phyloP scores from a whole-genome alignment of 768 basidiomycete genomes.

The Agrocybe praecox region DNA sequence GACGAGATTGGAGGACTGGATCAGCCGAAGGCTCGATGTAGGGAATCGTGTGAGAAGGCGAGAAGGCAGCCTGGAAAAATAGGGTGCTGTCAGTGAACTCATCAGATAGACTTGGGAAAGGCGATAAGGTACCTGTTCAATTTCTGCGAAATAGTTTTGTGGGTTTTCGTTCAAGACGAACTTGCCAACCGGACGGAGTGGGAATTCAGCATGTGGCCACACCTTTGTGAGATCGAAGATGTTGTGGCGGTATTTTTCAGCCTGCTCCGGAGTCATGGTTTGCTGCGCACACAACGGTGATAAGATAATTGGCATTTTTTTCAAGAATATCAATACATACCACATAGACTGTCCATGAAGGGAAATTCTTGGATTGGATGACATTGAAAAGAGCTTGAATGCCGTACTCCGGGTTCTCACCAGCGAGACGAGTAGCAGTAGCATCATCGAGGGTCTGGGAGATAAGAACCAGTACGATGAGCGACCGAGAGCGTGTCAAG shows the following conservation, averaged over 20 bases:
- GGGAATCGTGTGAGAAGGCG: conserved; percentile 85
- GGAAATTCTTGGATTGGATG: conserved; percentile 81
- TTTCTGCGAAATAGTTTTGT: conserved; percentile 92
- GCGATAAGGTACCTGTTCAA: conserved; percentile 70
- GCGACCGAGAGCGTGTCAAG: conserved; percentile 1
- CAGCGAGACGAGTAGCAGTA: conserved; percentile 66
- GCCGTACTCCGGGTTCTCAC: conserved; percentile 85
- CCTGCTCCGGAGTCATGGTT: conserved; percentile 93
- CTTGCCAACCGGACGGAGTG: conserved; percentile 87
- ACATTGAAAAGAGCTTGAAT: conserved; percentile 76
- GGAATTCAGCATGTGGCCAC: conserved; percentile 87
- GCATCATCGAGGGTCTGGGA: conserved; percentile 70
- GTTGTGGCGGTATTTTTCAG: conserved; percentile 89
- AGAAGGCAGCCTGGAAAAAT: conserved; percentile 65
- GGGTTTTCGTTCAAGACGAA: conserved; percentile 79
- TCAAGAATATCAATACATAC: conserved; percentile 39
- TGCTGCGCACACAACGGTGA: conserved; percentile 47
- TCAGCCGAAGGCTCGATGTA: conserved; percentile 91
- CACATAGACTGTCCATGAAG: conserved; percentile 87
- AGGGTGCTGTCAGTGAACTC: conserved; percentile 10
- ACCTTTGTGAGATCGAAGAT: conserved; percentile 90
- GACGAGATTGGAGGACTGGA: conserved; percentile 90
- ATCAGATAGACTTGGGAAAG: conserved; percentile 15
- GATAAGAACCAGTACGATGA: conserved; percentile 4
- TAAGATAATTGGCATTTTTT: background rate